Evolutionary conservation across 1,284 basidiomycete genomes (phyloP), one percentile per base, ranked within the genome.

Genomic region (Phylloporus sp.): DNA sequence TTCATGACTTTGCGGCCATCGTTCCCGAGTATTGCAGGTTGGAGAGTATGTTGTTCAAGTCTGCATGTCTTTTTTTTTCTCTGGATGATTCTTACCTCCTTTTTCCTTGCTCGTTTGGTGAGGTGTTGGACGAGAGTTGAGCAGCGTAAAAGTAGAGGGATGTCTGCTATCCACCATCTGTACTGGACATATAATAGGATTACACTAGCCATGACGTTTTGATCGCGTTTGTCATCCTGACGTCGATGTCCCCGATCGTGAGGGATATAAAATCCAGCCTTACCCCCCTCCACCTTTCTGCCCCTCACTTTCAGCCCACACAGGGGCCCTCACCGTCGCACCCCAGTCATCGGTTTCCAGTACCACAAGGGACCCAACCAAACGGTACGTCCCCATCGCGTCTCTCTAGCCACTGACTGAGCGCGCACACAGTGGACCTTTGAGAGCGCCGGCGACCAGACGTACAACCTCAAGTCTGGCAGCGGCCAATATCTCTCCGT

Each of bases 11-110:
- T 78, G 92, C 93, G 17, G 87, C 91, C 45, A 91, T 94, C 75
- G 91, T 94, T n/a, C 91, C 92, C 20, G 93, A 94, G 80, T 94
- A 88, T 77, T 90, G 87, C 79, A 82, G 93, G 59, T 80, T 94
- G 71, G 93, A 94, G 79, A 85, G 87, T 17, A 88, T 94, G 86
- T 78, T 94, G 58, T 85, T 90, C 72, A 93, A 92, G 79, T 82
- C 82, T 19, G n/a, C 23, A n/a, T 45, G 14, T 41, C 27, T 35
- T 60, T n/a, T 45, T n/a, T 55, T 49, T 29, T 41, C 35, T 52
- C 15, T 19, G 53, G 53, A 55, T 55, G 53, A 32, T 55, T 32
- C 32, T n/a, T n/a, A n/a, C n/a, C n/a, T n/a, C n/a, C n/a, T n/a
- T n/a, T 32, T 35, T 53, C 14, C 53, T 55, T 55, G 29, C 53